These are phyloP conservation scores for Fusarium oligoseptatum DNA, from an alignment of 2,329 filamentous ascomycete genomes.

Conservation along the genomic window DNA sequence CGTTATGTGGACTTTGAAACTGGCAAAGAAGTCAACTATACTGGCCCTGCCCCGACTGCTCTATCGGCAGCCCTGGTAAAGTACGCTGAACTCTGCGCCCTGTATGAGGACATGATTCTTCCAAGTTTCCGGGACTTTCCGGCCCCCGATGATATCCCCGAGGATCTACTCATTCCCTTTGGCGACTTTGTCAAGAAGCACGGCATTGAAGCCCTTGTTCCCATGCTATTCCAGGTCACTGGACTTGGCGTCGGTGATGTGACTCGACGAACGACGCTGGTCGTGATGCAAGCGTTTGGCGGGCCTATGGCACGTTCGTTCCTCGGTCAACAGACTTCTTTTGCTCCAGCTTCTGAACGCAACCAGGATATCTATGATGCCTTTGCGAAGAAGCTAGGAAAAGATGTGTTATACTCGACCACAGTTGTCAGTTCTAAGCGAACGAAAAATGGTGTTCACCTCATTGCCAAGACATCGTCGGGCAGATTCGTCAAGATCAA, in stretches of 20 bases:
- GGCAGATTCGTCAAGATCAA: conserved; percentile 46
- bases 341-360: conserved; percentile 50
- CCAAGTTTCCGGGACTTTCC: conserved; percentile 58
- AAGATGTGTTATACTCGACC: conserved; percentile 54
- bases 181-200: conserved; percentile 63
- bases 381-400: conserved; percentile 51
- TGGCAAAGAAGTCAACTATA: conserved; percentile 50
- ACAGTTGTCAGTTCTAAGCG: conserved; percentile 51
- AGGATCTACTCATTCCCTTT: conserved; percentile 59
- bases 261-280: conserved; percentile 58
- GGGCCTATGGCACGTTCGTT: conserved; percentile 52
- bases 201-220: conserved; percentile 57
- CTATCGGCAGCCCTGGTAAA: conserved; percentile 43
- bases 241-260: conserved; percentile 61
- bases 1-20: conserved; percentile 54
- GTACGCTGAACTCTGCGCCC: conserved; percentile 46
- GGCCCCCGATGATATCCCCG: conserved; percentile 50
- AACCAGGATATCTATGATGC: conserved; percentile 58
- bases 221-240: conserved; percentile 55
- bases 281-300: conserved; percentile 59
- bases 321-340: conserved; percentile 46
- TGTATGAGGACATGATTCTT: conserved; percentile 50
- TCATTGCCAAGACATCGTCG: conserved; percentile 45
- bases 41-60: conserved; percentile 35
- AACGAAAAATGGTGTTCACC: conserved; percentile 36